These are phyloP conservation scores for Mortierella sp. DNA, from an alignment of 371 early-diverging fungal species.

Conservation along the genomic window DNA sequence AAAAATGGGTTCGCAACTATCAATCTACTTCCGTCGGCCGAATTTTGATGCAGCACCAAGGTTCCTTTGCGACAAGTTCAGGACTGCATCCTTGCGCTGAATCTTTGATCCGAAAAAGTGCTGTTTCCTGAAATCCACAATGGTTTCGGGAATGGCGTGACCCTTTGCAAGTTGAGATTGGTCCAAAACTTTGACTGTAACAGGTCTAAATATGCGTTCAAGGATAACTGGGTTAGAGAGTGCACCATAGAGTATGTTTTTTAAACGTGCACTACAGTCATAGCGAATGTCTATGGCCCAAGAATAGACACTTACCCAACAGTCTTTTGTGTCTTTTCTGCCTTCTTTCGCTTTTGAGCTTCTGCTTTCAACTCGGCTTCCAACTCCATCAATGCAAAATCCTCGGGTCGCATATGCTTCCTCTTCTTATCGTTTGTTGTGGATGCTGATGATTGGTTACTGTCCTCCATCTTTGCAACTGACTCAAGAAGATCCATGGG, in stretches of 20 bases:
- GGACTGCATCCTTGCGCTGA: slow-evolving; percentile 43
- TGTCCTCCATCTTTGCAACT: slow-evolving; percentile 43
- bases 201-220: slow-evolving; percentile 25
- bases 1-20: neutral
- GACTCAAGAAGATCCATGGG: slow-evolving; percentile 54
- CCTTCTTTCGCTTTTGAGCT: slow-evolving; percentile 38
- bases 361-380: slow-evolving; percentile 43
- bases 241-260: neutral
- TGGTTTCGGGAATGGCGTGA: slow-evolving; percentile 45
- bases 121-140: slow-evolving; percentile 48
- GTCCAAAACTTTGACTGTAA: slow-evolving; percentile 54
- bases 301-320: slow-evolving; percentile 34
- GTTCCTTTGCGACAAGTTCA: slow-evolving; percentile 36
- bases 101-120: slow-evolving; percentile 50
- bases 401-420: slow-evolving; percentile 54
- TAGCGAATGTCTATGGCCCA: neutral
- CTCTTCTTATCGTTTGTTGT: slow-evolving; percentile 25
- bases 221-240: neutral
- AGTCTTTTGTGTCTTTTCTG: slow-evolving; percentile 44
- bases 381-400: slow-evolving; percentile 52
- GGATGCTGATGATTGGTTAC: neutral
- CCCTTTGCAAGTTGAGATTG: slow-evolving; percentile 40
- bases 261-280: neutral
- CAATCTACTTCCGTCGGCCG: slow-evolving; percentile 33
- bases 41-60: slow-evolving; percentile 41